Evolutionary conservation across 106 monocot genomes (phyloP), one percentile per base, ranked within the genome.

Genomic region (Iris macrosiphon): DNA sequence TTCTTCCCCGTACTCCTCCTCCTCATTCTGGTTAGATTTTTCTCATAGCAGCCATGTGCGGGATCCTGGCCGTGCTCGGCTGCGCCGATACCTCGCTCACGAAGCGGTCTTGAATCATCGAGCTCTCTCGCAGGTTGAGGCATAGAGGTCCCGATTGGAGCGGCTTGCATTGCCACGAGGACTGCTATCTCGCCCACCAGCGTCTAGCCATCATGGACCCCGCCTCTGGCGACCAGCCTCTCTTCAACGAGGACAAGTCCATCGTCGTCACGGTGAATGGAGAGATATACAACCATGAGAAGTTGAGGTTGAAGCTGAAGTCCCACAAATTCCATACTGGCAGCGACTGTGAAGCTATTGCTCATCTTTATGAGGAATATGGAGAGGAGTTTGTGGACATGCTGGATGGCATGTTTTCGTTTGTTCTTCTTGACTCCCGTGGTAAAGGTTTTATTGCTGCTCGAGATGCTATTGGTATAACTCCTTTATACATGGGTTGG

Each of bases 51-150:
- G 66, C 66, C 66, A 93, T 93, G 93, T 87, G 93, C 45, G 93
- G 93, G 24, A 93, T 93, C 64, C 71, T 95, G 17, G 95, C 95
- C n/a, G 89, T 95, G 25, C 89, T 95, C 46, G 95, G 95, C 23
- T 85, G 85, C 71, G 71, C 79, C 55, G 95, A 89, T 49, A 68
- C 60, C 44, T 82, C 85, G 13, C 79, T 81, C 23, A 48, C 82
- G 46, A 89, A 71, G 77, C 55, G 95, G 45, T 73, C 89, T 20
- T 79, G 95, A 35, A 76, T 95, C 76, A 89, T 89, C 67, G 95
- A 95, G 66, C 89, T 95, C 62, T 95, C 95, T 20, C 84, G 95
- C 43, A 80, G 80, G 61, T 48, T 80, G 61, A 57, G 65, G 16
- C 80, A 80, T 30, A 64, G 80, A 65, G 80, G 80, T 15, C 80